Percentiles rank a stretch among this genome's conserved stretches.
Conservation (phyloP, 2,329 filamentous ascomycete species). For the Didymella keratinophila region DNA sequence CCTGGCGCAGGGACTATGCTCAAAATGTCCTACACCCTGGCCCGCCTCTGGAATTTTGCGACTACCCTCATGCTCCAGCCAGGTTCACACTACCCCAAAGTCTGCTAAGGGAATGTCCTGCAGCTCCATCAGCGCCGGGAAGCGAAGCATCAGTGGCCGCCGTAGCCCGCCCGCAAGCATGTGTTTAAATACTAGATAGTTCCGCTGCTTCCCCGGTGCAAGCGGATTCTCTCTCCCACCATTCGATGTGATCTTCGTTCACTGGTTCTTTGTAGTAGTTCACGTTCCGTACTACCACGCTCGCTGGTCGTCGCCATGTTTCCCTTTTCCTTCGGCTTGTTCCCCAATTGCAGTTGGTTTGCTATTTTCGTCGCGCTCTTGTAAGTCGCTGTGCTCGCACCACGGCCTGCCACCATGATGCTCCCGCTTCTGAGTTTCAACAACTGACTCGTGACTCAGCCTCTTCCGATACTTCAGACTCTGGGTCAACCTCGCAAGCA, state of each 20-base stretch:
- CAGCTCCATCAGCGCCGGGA: conserved; percentile 52
- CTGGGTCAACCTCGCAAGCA: conserved; percentile 78
- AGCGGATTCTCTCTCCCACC: conserved; percentile 50
- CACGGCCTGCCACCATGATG: conserved; percentile 16
- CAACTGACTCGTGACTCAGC: conserved; percentile 60
- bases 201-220: conserved; percentile 49
- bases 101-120: conserved; percentile 52
- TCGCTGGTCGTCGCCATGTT: conserved; percentile 51
- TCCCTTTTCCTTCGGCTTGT: conserved; percentile 47
- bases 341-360: conserved; percentile 52
- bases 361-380: conserved; percentile 48
- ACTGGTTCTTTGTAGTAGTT: conserved; percentile 43
- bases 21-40: conserved; percentile 40
- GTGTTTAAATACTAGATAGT: conserved; percentile 53
- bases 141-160: conserved; percentile 51
- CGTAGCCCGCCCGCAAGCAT: conserved; percentile 49
- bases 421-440: conserved; percentile 5
- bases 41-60: conserved; percentile 46
- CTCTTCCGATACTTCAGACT: conserved; percentile 87
- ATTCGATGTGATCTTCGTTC: conserved; percentile 52
- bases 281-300: conserved; percentile 46
- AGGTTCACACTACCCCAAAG: conserved; percentile 52
- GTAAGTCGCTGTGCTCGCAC: conserved; percentile 35
- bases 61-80: conserved; percentile 52
- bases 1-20: conserved; percentile 44